Evolutionary conservation across 2,329 filamentous ascomycete genomes (phyloP), one percentile per base, ranked within the genome.

Genomic region (Monosporascus sp.): DNA sequence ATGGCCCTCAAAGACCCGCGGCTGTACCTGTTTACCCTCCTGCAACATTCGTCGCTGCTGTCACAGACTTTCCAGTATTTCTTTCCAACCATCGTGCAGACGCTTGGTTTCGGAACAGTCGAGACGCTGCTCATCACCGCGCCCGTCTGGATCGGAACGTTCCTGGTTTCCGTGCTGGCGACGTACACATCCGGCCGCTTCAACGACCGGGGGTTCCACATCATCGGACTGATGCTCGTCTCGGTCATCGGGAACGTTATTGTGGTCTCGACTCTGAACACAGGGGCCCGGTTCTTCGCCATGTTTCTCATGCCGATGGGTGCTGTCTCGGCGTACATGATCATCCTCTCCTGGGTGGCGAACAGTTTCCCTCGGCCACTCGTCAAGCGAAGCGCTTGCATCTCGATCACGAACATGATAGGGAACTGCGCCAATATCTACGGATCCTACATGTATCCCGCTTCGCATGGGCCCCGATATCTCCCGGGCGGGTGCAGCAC

Each of bases 331-430:
- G 71, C 77, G 0, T 80, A 78, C 41, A 75, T 78, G 57, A 79
- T 80, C 55, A 79, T 90, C 24, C 86, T 90, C 46, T 82, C 86
- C 0, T 81, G 79, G 61, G 84, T 90, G 37, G 82, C 83, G 3
- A 88, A 89, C 57, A 85, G 87, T 8, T 78, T 91, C 37, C 86
- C 87, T 0, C 88, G 87, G 67, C 85, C 87, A 1, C 68, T 86
- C 2, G 86, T 84, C 2, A 83, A 86, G 48, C 78, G 86, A 2
- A 87, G 86, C 5, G 79, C 80, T 2, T 79, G 79, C 4, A 85
- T 89, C 50, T 81, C 85, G 8, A 76, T 89, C n/a, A 71, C 85
- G 48, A 87, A 88, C 62, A 70, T 87, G 59, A 73, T 89, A 43
- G 87, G 86, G 0, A 87, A 87, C 64, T 79, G 68, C 8, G 74